These are phyloP conservation scores for Macrophomina pseudophaseolina DNA, from an alignment of 2,329 filamentous ascomycete genomes.

Conservation along the genomic window DNA sequence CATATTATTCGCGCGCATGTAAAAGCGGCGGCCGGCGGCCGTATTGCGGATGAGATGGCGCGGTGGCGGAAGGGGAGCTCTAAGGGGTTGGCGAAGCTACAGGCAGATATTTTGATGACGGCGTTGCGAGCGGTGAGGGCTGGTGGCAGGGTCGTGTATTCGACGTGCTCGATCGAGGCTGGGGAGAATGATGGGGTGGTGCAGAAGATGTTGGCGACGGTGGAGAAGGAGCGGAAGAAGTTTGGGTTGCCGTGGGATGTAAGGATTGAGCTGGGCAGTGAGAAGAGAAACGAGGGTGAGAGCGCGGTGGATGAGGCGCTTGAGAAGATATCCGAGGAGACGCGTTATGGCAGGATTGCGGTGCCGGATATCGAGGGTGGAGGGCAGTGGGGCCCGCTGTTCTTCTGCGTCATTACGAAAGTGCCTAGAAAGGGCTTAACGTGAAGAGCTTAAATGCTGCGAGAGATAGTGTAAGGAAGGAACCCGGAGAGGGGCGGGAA, in stretches of 20 bases:
- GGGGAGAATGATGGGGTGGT: slow-evolving; percentile 51
- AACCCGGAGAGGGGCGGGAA: too few species aligned
- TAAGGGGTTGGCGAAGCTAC: slow-evolving; percentile 40
- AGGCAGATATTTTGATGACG: slow-evolving; percentile 9
- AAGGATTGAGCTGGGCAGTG: slow-evolving; percentile 17
- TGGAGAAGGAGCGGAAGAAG: slow-evolving; percentile 47
- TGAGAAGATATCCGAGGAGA: slow-evolving; percentile 37
- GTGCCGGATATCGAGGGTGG: slow-evolving; percentile 46
- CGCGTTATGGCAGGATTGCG: slow-evolving; percentile 47
- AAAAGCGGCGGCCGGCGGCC: slow-evolving; percentile 38
- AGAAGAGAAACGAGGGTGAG: not conserved
- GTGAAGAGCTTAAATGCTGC: too few species aligned
- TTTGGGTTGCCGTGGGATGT: slow-evolving; percentile 40
- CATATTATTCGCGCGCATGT: slow-evolving; percentile 46
- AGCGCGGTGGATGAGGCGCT: slow-evolving; percentile 29
- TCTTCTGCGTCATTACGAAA: slow-evolving; percentile 47
- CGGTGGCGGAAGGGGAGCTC: slow-evolving; percentile 45
- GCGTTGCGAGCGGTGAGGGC: slow-evolving; percentile 39
- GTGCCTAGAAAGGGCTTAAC: slow-evolving; percentile 13
- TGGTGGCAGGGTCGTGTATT: slow-evolving; percentile 47
- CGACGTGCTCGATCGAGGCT: slow-evolving; percentile 47
- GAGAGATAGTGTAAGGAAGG: too few species aligned
- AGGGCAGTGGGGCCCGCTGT: slow-evolving; percentile 48
- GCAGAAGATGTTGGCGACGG: slow-evolving; percentile 39
- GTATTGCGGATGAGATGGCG: slow-evolving; percentile 43